Conservation (phyloP, 2,329 filamentous ascomycete species). For the Pseudocercospora vitis region DNA sequence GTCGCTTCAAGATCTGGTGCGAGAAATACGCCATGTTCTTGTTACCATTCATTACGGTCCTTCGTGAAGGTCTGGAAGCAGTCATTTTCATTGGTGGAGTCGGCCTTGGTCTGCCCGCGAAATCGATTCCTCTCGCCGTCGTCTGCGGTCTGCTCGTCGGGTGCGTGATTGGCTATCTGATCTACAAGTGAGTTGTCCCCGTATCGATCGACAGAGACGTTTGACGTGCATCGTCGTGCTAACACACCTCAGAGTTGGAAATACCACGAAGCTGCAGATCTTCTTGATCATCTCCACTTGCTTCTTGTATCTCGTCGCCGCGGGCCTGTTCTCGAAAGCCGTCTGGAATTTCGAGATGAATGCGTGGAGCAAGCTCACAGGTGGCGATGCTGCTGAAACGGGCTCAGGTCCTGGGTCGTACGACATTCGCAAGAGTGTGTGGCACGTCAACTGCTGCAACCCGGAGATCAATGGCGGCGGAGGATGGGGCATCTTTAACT, state of each 20-base stretch:
- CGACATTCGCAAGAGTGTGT: constrained; percentile 74
- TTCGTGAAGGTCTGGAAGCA: constrained; percentile 82
- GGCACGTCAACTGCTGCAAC: constrained; percentile 85
- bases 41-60: constrained; percentile 82
- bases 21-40: constrained; percentile 86
- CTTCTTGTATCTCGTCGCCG: constrained; percentile 79
- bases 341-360: constrained; percentile 74
- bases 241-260: constrained; percentile 54
- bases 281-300: constrained; percentile 83
- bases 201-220: too few relatives aligned
- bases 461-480: constrained; percentile 69
- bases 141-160: constrained; percentile 71
- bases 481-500: constrained; percentile 86
- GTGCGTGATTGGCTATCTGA: constrained; percentile 64
- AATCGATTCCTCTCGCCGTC: constrained; percentile 74
- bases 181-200: constrained; percentile 72
- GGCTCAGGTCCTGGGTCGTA: constrained; percentile 73
- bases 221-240: constrained; percentile 8
- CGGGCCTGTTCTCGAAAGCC: constrained; percentile 74
- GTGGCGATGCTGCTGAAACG: constrained; percentile 62
- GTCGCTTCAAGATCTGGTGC: constrained; percentile 60
- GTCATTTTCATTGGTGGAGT: constrained; percentile 86
- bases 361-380: constrained; percentile 64
- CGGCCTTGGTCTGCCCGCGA: constrained; percentile 71
- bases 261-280: constrained; percentile 65